phyloP scores from a whole-genome alignment of 208 protist species.

The Giardia duodenalis region DNA sequence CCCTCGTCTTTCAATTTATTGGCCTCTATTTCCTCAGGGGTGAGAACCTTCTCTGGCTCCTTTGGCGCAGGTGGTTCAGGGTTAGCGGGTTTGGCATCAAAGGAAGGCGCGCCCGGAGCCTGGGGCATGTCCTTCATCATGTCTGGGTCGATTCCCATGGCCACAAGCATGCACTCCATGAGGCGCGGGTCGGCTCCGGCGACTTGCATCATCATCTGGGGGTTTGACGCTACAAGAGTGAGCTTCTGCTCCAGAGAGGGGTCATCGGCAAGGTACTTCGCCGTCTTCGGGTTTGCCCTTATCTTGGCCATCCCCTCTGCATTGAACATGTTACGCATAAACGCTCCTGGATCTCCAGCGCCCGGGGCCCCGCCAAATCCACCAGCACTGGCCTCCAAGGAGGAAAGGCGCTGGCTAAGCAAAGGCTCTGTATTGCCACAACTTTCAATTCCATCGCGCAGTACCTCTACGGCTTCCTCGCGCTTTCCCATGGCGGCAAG shows the following conservation, averaged over 20 bases:
- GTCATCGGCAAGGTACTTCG: not conserved
- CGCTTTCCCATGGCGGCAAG: not conserved
- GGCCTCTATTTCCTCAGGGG: not conserved
- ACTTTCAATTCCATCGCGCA: not conserved
- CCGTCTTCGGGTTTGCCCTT: not conserved
- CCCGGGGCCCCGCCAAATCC: too few species aligned
- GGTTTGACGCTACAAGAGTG: not conserved
- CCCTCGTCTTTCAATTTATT: slow-evolving; percentile 13
- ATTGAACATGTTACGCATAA: not conserved
- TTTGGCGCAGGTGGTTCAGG: not conserved
- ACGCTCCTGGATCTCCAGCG: too few species aligned
- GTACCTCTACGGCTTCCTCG: not conserved
- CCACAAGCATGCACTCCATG: not conserved
- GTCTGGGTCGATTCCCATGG: not conserved
- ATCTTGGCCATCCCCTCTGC: not conserved
- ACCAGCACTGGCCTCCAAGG: not conserved
- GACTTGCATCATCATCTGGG: not conserved
- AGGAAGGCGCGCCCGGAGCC: not conserved
- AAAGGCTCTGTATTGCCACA: slow-evolving; percentile 2
- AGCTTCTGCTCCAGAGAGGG: not conserved
- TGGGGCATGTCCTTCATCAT: not conserved
- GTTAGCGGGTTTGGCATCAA: not conserved
- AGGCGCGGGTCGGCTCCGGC: not conserved
- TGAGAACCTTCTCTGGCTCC: not conserved
- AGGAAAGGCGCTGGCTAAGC: not conserved